Evolutionary conservation across 2,329 filamentous ascomycete species (phyloP).

Genomic region (Alternaria longipes): DNA sequence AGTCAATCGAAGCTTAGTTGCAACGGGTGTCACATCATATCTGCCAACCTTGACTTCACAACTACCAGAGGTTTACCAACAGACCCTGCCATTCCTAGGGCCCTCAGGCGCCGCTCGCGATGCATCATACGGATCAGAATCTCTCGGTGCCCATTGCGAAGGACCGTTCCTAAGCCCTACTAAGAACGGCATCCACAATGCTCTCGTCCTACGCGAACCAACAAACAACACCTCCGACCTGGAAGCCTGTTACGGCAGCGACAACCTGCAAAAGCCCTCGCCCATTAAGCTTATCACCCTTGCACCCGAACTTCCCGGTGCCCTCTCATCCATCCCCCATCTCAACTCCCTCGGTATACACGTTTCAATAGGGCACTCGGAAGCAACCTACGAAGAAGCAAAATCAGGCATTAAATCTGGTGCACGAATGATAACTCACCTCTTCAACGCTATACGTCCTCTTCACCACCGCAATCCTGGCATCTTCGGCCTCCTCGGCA

Average conservation of each 20-base stretch:
- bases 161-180: conserved; percentile 84
- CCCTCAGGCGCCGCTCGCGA: conserved; percentile 71
- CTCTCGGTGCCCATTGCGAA: conserved; percentile 88
- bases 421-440: conserved; percentile 88
- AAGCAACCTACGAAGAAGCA: conserved; percentile 86
- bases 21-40: conserved; percentile 88
- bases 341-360: conserved; percentile 73
- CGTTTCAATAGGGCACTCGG: conserved; percentile 85
- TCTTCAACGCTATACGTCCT: conserved; percentile 94
- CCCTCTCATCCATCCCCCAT: conserved; percentile 74
- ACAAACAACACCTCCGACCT: conserved; percentile 71
- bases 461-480: conserved; percentile 91
- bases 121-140: conserved; percentile 78
- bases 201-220: conserved; percentile 72
- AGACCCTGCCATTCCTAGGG: conserved; percentile 78
- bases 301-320: conserved; percentile 78
- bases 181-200: conserved; percentile 88
- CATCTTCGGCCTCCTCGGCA: conserved; percentile 84
- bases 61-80: conserved; percentile 80
- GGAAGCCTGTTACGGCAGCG: conserved; percentile 74
- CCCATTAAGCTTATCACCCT: conserved; percentile 82
- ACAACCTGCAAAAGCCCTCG: conserved; percentile 65
- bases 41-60: conserved; percentile 87
- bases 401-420: conserved; percentile 75
- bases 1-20: conserved; percentile 75